phyloP scores from a whole-genome alignment of 2,329 filamentous ascomycete genomes.

The Aspergillus sp. region DNA sequence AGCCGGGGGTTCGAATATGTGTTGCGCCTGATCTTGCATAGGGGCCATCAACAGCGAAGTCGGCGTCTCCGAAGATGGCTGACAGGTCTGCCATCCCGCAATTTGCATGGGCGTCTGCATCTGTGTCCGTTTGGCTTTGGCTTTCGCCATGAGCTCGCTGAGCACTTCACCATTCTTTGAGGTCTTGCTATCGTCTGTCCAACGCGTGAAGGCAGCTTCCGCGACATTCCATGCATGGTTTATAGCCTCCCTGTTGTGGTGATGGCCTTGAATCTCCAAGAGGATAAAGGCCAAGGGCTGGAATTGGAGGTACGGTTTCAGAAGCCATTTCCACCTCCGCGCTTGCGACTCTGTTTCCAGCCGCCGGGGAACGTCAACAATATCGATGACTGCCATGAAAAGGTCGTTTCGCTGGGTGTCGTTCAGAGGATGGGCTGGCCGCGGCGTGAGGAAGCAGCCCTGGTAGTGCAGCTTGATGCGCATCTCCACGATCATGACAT shows the following conservation, averaged over 20 bases:
- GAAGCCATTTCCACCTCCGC: conserved; percentile 11
- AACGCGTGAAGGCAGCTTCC: not conserved
- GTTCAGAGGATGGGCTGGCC: conserved; percentile 50
- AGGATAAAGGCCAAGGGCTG: conserved; percentile 9
- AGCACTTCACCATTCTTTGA: not conserved
- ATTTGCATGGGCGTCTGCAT: not conserved
- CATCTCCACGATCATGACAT: conserved; percentile 64
- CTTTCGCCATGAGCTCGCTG: not conserved
- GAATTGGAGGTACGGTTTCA: conserved; percentile 11
- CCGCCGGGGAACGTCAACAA: conserved; percentile 43
- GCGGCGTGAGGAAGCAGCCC: conserved; percentile 1
- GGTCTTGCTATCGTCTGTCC: not conserved
- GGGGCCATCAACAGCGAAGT: not conserved
- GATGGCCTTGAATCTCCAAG: not conserved
- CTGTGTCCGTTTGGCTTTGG: not conserved
- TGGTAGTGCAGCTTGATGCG: conserved; percentile 54
- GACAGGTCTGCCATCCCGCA: not conserved
- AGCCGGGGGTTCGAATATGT: not conserved
- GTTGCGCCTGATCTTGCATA: not conserved
- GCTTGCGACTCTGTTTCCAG: conserved; percentile 9
- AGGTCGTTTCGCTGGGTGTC: conserved; percentile 50
- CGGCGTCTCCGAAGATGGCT: not conserved
- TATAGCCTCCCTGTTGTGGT: not conserved
- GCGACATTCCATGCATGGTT: not conserved
- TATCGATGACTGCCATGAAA: conserved; percentile 58